Evolutionary conservation across 2,329 filamentous ascomycete species (phyloP), one percentile per base, ranked within the genome.

Genomic region (Alternaria infectoria): DNA sequence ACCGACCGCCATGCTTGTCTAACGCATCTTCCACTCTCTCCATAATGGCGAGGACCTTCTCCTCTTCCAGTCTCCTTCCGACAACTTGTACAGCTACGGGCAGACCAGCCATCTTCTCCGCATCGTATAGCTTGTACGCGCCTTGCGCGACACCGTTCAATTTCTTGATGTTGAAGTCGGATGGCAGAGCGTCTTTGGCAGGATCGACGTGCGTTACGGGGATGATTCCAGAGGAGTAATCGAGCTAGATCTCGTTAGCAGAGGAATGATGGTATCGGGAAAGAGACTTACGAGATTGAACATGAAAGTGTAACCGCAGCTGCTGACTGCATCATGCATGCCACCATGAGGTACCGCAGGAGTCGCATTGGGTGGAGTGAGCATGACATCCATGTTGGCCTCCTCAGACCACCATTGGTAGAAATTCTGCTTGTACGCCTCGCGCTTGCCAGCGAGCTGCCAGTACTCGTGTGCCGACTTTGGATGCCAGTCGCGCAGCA

Each of bases 251-350:
- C 10, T 3, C 5, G 62, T 73, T 49, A 70, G 65, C 19, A 40
- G 40, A 4, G 4, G 17, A 43, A 13, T 7, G 30, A 25, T 9
- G 57, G 32, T 17, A 5, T 8, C 9, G 7, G n/a, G 9, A 12
- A 8, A 7, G 23, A 45, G 7, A 82, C 88, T 80, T 82, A 92
- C 90, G 74, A 97, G 69, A 73, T 97, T 97, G 83, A 96, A 98
- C 59, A 97, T 81, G 77, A 97, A 97, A 0, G 94, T 97, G 76
- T 98, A 97, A 1, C 93, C 93, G 73, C 94, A 97, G 69, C 90
- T 93, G 66, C 91, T 91, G 47, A 96, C 89, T 3, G 93, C 93
- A 71, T 95, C 90, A 69, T 88, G 88, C 93, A 97, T 97, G 0
- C 89, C 93, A 50, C 90, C 88, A 76, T 97, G 93, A 1, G 93